Base-by-base conservation (phyloP, 306 rosid genomes). In the Quercus ilex region DNA sequence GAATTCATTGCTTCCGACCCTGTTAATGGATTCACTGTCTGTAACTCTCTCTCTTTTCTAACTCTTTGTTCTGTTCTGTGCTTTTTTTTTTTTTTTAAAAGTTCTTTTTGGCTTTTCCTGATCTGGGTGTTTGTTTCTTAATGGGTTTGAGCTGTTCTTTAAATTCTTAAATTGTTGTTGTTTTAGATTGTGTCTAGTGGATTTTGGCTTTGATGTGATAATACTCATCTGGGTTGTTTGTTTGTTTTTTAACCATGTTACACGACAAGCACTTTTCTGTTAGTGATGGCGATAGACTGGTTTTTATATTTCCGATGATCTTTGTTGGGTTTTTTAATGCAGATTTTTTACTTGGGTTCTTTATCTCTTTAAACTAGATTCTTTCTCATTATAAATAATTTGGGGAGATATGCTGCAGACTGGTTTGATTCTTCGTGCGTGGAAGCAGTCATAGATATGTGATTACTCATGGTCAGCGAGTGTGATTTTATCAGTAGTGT, bases 1-100 rank as follows among this genome's bases (percentile, higher is more conserved):
- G 86, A 84, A 8, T 93, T 93, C 77, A 87, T 91, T 23, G 95
- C 95, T 81, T 82, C 88, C 2, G 95, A 93, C 79, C 91, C 97
- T 74, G 87, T 93, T 73, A 91, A 91, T 68, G 98, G 97, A 65
- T 90, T 95, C 14, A 77, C 79, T 7, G 98, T 93, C 46, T 38
- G 84, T 85, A 53, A 1, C 21, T 43, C 77, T 71, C 5, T 56
- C 65, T 59, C 31, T 53, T 5, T 69, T 20, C 31, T 59, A 49
- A 71, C 52, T 18, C 20, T 28, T 14, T 28, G 19, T 35, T 73
- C 15, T 14, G 19, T 9, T 25, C 43, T 18, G 58, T 35, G 11
- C 19, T 19, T 13, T 30, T 56, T 18, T 31, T 31, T 0, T 10
- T 25, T 25, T 25, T 25, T 25, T 25, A 1, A 12, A 11, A 33